Evolutionary conservation across 768 basidiomycete species (phyloP).

Genomic region (Crassisporium funariophilum): DNA sequence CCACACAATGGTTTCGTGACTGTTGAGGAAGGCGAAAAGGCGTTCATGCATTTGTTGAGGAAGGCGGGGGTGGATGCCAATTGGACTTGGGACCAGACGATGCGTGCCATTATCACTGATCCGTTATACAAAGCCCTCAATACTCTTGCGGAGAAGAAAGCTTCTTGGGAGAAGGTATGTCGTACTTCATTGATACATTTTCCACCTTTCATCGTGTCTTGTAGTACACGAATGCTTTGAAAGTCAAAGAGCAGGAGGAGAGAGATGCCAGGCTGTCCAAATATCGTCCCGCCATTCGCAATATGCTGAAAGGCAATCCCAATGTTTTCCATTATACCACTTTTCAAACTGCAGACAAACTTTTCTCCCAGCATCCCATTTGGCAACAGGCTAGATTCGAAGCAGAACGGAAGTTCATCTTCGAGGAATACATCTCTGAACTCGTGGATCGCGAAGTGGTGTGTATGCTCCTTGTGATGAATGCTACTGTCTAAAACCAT

Average conservation of each 20-base stretch:
- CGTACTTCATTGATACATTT: conserved; percentile 3
- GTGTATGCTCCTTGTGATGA: conserved; percentile 31
- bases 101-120: conserved; percentile 98
- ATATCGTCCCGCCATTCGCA: conserved; percentile 82
- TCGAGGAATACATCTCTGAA: conserved; percentile 89
- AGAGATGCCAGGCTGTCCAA: conserved; percentile 81
- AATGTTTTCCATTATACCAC: conserved; percentile 92
- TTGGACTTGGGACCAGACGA: conserved; percentile 98
- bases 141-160: conserved; percentile 92
- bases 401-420: conserved; percentile 82
- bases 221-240: conserved; percentile 78
- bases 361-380: conserved; percentile 84
- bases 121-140: conserved; percentile 94
- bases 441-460: conserved; percentile 90
- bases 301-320: conserved; percentile 85
- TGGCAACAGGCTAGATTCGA: conserved; percentile 90
- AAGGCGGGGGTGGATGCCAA: conserved; percentile 89
- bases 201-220: conserved; percentile 6
- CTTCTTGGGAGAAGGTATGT: conserved; percentile 88
- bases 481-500: conserved; percentile 6
- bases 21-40: conserved; percentile 89
- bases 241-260: conserved; percentile 84
- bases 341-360: conserved; percentile 83
- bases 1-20: conserved; percentile 90
- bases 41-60: conserved; percentile 86